These are phyloP conservation scores for Phialophora expanda DNA, from an alignment of 2,329 filamentous ascomycete species.

Conservation along the genomic window DNA sequence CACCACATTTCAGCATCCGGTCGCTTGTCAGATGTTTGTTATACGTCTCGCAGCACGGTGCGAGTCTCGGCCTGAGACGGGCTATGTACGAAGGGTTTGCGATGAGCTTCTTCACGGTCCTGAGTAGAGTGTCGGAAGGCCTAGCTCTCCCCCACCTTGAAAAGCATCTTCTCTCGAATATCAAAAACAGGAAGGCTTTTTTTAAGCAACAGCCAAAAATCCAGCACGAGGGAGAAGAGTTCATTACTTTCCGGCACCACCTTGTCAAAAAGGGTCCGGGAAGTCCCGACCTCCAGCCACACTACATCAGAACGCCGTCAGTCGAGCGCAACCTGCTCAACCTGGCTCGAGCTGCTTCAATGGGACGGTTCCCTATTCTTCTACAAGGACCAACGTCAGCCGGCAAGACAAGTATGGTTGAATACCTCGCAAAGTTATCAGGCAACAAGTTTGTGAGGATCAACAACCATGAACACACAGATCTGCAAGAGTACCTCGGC, in stretches of 20 bases:
- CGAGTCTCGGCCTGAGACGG: constrained; percentile 81
- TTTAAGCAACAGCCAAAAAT: constrained; percentile 78
- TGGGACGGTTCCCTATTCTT: constrained; percentile 86
- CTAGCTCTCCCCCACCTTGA: constrained; percentile 79
- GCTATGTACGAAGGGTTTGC: constrained; percentile 94
- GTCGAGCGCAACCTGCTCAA: constrained; percentile 95
- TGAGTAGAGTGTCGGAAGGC: constrained; percentile 80
- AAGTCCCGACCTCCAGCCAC: constrained; percentile 70
- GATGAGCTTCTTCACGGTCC: constrained; percentile 94
- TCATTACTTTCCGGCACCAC: constrained; percentile 86
- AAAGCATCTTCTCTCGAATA: constrained; percentile 75
- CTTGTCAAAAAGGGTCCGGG: constrained; percentile 82
- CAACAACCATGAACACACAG: constrained; percentile 99
- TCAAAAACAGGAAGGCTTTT: constrained; percentile 72
- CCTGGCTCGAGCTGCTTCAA: constrained; percentile 89
- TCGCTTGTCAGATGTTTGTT: constrained; percentile 88
- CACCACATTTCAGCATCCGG: constrained; percentile 94
- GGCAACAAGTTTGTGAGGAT: constrained; percentile 98
- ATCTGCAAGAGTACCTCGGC: constrained; percentile 95
- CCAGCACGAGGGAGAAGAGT: constrained; percentile 75
- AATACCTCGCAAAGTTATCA: constrained; percentile 94
- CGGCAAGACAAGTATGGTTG: constrained; percentile 99
- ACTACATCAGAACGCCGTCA: constrained; percentile 97
- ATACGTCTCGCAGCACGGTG: constrained; percentile 83
- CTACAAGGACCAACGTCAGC: constrained; percentile 97